phyloP scores from a whole-genome alignment of 805 yeast genomes.

The Metschnikowia orientalis region DNA sequence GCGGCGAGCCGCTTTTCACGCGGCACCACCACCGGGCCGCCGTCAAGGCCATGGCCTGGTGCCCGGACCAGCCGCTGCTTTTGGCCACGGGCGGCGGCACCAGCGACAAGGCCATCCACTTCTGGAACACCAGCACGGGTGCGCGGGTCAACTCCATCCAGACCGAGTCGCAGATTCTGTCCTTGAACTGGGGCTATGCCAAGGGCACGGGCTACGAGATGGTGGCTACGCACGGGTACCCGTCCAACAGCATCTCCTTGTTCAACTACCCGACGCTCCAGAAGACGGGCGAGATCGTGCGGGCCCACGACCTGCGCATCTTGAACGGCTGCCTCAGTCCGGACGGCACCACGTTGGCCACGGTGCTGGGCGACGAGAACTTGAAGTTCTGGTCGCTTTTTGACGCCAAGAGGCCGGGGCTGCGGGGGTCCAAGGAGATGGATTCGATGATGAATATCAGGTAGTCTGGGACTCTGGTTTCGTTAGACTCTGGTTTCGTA shows the following conservation, averaged over 20 bases:
- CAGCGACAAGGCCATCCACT: conserved; percentile 76
- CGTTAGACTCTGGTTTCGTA: too few species aligned
- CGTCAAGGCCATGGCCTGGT: conserved; percentile 92
- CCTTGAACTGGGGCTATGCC: conserved; percentile 85
- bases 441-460: conserved; percentile 26
- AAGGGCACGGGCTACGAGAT: conserved; percentile 73
- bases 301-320: conserved; percentile 89
- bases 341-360: conserved; percentile 84
- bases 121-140: conserved; percentile 94
- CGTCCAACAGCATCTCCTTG: conserved; percentile 75
- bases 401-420: conserved; percentile 42
- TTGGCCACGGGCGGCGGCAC: conserved; percentile 98
- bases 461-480: too few species aligned
- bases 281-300: conserved; percentile 78
- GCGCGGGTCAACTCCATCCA: conserved; percentile 80
- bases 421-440: conserved; percentile 20
- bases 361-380: conserved; percentile 95
- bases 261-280: conserved; percentile 84
- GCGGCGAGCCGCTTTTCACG: conserved; percentile 56
- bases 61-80: conserved; percentile 77
- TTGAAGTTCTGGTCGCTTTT: conserved; percentile 91
- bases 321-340: conserved; percentile 82
- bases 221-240: conserved; percentile 91
- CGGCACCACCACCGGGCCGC: conserved; percentile 88
- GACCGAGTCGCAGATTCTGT: conserved; percentile 92